Evolutionary conservation across 2,329 filamentous ascomycete genomes (phyloP).

Genomic region (Colletotrichum camelliae): DNA sequence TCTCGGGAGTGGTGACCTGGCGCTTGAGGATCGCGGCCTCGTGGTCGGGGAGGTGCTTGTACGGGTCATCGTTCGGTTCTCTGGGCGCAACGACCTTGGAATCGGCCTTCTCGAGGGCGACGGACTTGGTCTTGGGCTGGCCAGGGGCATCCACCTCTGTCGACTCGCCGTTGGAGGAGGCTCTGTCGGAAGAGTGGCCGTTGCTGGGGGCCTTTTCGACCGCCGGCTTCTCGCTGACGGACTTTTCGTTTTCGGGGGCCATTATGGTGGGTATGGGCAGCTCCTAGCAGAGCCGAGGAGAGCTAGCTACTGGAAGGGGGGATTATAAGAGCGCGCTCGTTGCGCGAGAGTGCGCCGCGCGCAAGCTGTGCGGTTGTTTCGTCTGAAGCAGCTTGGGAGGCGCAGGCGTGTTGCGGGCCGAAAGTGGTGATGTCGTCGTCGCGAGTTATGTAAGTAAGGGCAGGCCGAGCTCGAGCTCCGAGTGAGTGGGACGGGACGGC

Average conservation of each 20-base stretch:
- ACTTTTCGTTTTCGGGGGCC: slow-evolving; percentile 13
- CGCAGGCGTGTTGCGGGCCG: neutral
- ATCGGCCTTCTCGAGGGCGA: slow-evolving; percentile 46
- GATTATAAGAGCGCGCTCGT: neutral
- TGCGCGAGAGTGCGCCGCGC: slow-evolving; percentile 11
- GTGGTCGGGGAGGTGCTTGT: slow-evolving; percentile 65
- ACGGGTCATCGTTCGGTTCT: slow-evolving; percentile 57
- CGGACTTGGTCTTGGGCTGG: slow-evolving; percentile 22
- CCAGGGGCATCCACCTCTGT: slow-evolving; percentile 23
- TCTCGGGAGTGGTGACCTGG: slow-evolving; percentile 70
- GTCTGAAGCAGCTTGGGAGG: neutral
- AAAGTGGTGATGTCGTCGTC: slow-evolving; percentile 2
- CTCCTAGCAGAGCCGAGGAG: neutral
- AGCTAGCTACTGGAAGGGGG: neutral
- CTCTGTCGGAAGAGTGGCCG: slow-evolving; percentile 29
- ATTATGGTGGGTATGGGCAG: neutral
- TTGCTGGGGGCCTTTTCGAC: slow-evolving; percentile 29
- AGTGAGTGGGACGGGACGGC: neutral
- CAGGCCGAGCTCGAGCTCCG: neutral
- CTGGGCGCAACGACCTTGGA: slow-evolving; percentile 41
- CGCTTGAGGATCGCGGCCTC: slow-evolving; percentile 71
- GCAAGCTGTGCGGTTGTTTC: neutral
- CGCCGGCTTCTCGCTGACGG: neutral
- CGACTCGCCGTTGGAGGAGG: slow-evolving; percentile 42
- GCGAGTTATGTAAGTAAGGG: neutral